These are phyloP conservation scores for Brettanomyces bruxellensis DNA, from an alignment of 805 yeast genomes.

Conservation along the genomic window DNA sequence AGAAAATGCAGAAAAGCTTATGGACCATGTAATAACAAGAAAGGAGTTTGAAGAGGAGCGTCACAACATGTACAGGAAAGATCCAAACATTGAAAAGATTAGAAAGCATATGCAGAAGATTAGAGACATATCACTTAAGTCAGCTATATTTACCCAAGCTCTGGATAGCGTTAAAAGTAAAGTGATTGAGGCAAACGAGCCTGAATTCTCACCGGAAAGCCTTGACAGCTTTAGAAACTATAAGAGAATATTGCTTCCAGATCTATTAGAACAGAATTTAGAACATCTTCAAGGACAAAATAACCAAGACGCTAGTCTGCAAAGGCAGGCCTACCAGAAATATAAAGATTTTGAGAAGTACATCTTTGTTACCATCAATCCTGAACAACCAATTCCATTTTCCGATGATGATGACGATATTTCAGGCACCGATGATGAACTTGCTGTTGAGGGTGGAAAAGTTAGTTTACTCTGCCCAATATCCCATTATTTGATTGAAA, in stretches of 20 bases:
- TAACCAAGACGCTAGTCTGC: neutral
- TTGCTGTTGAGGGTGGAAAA: slow-evolving; percentile 61
- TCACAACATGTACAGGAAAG: slow-evolving; percentile 7
- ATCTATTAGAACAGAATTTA: too few relatives aligned
- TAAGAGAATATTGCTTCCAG: too few relatives aligned
- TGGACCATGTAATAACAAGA: slow-evolving; percentile 6
- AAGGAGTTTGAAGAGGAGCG: slow-evolving; percentile 9
- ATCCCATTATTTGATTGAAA: slow-evolving; percentile 39
- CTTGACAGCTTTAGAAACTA: neutral
- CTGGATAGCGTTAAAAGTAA: slow-evolving; percentile 13
- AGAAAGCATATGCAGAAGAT: slow-evolving; percentile 3
- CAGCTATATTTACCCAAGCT: slow-evolving; percentile 6
- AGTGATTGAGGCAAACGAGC: slow-evolving; percentile 14
- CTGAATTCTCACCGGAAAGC: slow-evolving; percentile 16
- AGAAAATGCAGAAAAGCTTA: slow-evolving; percentile 11
- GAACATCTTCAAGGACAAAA: too few relatives aligned
- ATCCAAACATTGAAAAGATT: slow-evolving; percentile 9
- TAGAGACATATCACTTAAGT: slow-evolving; percentile 4
- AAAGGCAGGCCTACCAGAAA: neutral
- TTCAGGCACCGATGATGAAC: slow-evolving; percentile 45
- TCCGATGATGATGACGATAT: slow-evolving; percentile 20
- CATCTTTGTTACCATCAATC: slow-evolving; percentile 43
- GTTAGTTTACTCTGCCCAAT: slow-evolving; percentile 64
- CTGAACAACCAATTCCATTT: slow-evolving; percentile 53
- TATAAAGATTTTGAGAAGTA: slow-evolving; percentile 1